Conservation (phyloP, 2,329 filamentous ascomycete genomes). For the Neurospora crassa region DNA sequence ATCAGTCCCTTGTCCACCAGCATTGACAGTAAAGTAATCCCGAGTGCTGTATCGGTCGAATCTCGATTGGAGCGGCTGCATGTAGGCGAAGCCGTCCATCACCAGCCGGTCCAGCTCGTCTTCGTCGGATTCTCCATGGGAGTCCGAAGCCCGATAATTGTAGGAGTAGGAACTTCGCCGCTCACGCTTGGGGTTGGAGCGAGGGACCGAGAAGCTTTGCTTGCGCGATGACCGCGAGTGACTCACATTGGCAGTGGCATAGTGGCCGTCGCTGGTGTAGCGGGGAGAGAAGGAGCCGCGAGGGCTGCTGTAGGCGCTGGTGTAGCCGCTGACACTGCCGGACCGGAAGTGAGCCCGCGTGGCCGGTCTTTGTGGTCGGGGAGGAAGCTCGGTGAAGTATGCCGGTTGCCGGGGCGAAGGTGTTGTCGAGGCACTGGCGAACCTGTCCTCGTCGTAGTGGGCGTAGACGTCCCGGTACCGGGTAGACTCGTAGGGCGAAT, state of each 20-base stretch:
- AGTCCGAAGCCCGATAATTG: conserved; percentile 44
- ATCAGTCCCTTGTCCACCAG: conserved; percentile 50
- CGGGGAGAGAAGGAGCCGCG: conserved; percentile 45
- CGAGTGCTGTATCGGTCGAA: conserved; percentile 28
- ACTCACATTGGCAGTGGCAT: conserved; percentile 60
- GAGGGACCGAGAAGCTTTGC: conserved; percentile 37
- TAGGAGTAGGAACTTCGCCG: conserved; percentile 48
- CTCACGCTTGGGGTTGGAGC: conserved; percentile 38
- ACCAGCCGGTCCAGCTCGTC: conserved; percentile 39
- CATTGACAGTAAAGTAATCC: conserved; percentile 32
- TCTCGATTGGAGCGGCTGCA: conserved; percentile 42
- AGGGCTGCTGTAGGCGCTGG: conserved; percentile 23
- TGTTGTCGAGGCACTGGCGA: conserved; percentile 45
- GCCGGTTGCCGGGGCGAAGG: conserved; percentile 42
- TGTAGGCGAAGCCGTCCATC: conserved; percentile 41
- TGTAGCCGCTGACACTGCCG: conserved; percentile 30
- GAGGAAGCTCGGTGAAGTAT: conserved; percentile 28
- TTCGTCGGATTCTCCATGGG: conserved; percentile 55
- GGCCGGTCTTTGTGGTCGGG: conserved; percentile 38
- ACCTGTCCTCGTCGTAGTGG: conserved; percentile 36
- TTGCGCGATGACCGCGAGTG: conserved; percentile 36
- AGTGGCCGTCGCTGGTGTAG: conserved; percentile 53
- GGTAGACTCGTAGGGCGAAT: conserved; percentile 35
- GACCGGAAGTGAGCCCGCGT: conserved; percentile 42
- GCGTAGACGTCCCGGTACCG: conserved; percentile 39